Percentiles rank a stretch among this genome's conserved stretches.
phyloP scores from a whole-genome alignment of 2,329 filamentous ascomycete species.

The Lithohypha guttulata region DNA sequence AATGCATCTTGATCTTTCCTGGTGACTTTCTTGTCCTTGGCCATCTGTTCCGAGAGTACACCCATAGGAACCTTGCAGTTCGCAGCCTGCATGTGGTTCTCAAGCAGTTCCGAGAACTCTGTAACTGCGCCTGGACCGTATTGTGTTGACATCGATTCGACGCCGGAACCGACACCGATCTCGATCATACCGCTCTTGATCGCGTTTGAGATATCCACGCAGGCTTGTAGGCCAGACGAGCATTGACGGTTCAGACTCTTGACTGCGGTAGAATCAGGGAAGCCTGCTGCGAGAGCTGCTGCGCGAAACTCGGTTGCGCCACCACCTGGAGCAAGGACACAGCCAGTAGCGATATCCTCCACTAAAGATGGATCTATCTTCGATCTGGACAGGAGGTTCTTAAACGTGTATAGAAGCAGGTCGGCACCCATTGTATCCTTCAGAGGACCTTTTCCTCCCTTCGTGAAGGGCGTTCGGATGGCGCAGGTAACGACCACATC shows the following conservation, averaged over 20 bases:
- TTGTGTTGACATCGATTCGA: conserved; percentile 90
- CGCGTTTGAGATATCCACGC: conserved; percentile 87
- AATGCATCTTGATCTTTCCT: conserved; percentile 79
- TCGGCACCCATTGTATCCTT: conserved; percentile 88
- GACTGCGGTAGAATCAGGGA: conserved; percentile 75
- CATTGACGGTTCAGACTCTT: conserved; percentile 89
- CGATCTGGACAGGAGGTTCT: conserved; percentile 70
- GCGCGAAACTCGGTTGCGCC: conserved; percentile 96
- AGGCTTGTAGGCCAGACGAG: conserved; percentile 83
- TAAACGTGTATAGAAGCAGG: conserved; percentile 73
- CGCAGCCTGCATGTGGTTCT: conserved; percentile 66
- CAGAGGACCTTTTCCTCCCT: conserved; percentile 85
- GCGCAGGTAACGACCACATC: conserved; percentile 84
- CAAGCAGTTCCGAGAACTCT: conserved; percentile 85
- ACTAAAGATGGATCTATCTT: conserved; percentile 79
- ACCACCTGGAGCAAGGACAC: conserved; percentile 81
- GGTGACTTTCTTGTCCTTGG: conserved; percentile 64
- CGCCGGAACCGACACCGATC: conserved; percentile 82
- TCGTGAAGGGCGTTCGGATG: conserved; percentile 84
- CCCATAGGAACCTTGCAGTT: conserved; percentile 99
- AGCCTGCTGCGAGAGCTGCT: conserved; percentile 79
- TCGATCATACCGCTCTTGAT: conserved; percentile 91
- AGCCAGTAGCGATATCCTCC: conserved; percentile 85
- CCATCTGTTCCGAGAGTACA: conserved; percentile 87
- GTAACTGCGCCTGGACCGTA: conserved; percentile 83